Evolutionary conservation across 257 asterid species (phyloP), one percentile per base, ranked within the genome.

Genomic region (Jacaranda mimosifolia): DNA sequence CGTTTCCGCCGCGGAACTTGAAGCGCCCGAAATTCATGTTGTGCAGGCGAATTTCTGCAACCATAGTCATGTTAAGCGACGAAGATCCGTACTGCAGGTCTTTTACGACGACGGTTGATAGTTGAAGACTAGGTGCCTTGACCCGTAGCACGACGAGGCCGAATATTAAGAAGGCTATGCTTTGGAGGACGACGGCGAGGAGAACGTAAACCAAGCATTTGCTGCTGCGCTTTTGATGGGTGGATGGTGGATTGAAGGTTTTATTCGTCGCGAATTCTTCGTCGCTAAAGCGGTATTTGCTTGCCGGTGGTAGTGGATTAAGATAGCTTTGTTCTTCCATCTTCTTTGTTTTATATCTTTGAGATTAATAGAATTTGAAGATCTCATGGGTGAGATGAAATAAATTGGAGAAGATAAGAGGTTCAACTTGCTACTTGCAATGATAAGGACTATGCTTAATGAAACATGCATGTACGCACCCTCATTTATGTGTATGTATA

Each of bases 21-120:
- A 85, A 88, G 14, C 77, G 71, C 19, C 92, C 97, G 26, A 86
- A 81, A 42, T 91, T 91, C 5, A 52, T 46, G 78, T 91, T 91
- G 18, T 77, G 64, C 0, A 89, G 74, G 17, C 51, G 68, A 32
- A 89, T 4, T 35, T 73, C 75, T 8, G 84, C 83, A 59, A 75
- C 70, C 40, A 86, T 2, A 6, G 85, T 77, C 78, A 75, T 42
- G 82, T 77, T 86, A 2, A 83, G 13, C 19, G 90, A 86, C 18
- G 80, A 36, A 0, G 81, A 0, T 4, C 15, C 39, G 74, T 82
- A 65, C 32, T 9, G 56, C 7, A 87, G 83, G 51, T 76, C 75
- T 14, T 45, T 68, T 15, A 85, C 55, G 39, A 66, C 42, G 65
- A 82, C 76, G 19, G 14, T 36, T 26, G 64, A 78, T 36, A 88